Evolutionary conservation across 179 eudicot genomes (phyloP), one percentile per base, ranked within the genome.

Genomic region (Patellifolia procumbens): DNA sequence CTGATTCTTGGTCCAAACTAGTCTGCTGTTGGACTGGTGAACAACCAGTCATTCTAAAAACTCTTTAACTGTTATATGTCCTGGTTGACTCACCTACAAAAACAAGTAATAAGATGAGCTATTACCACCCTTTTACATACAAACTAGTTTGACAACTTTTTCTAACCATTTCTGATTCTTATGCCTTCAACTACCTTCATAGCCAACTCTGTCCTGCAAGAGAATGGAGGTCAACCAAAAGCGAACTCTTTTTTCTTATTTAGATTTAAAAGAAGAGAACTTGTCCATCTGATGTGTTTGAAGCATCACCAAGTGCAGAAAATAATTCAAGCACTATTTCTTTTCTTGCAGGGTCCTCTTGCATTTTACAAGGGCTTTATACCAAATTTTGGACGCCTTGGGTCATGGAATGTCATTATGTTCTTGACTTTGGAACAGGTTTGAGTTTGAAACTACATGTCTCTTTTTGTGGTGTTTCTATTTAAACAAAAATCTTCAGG

Each of bases 381-480:
- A 69, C 98, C 98, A 67, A 94, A 94, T 73, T 94, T 94, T 80
- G 97, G 94, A 76, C 91, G 98, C 53, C 85, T 94, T 46, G 98
- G 98, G 68, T 94, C 98, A 43, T 94, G 98, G 97, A 94, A 94
- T 76, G 98, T 94, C 85, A 92, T 94, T 79, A 94, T 94, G 98
- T 94, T 94, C 84, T 85, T 94, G 83, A 94, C 98, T 58, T 81
- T 94, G 81, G 98, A 94, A 83, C 98, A 92, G 97, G 98, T 94
- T 85, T 77, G 81, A 34, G 42, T 65, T 78, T 22, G 15, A 15
- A 31, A 24, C 20, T 16, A 73, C 37, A 9, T 51, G 8, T 24
- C 58, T 28, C 16, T 37, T 32, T 51, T 53, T 7, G 22, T 59
- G 59, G 28, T 53, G 59, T 53, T 39, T 39, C n/a, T n/a, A 39